Conservation (phyloP, 163 green algal species). For the Volvox carteri region DNA sequence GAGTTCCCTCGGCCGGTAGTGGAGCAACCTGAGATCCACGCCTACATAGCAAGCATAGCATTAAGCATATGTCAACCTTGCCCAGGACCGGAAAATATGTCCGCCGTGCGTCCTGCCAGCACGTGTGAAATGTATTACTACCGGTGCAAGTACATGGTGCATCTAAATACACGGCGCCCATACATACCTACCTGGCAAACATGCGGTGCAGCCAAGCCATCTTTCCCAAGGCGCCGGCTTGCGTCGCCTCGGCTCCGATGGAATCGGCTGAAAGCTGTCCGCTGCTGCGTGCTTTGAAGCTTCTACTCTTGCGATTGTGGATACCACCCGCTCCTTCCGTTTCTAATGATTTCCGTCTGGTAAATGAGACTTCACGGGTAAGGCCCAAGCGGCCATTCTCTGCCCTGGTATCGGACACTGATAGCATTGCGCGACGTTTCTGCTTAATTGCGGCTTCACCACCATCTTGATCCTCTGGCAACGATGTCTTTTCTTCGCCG, state of each 20-base stretch:
- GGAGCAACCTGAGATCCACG: too few relatives aligned
- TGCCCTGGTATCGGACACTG: background rate
- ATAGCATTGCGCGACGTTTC: constrained; percentile 16
- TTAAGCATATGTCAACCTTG: too few relatives aligned
- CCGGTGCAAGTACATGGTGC: too few relatives aligned
- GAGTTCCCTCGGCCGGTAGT: background rate
- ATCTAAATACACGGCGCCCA: too few relatives aligned
- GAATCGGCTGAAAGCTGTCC: background rate
- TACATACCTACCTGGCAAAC: background rate
- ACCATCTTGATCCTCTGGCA: background rate
- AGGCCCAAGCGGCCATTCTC: background rate
- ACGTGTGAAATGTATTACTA: too few relatives aligned
- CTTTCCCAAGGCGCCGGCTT: background rate
- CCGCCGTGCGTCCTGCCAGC: too few relatives aligned
- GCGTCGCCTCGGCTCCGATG: background rate
- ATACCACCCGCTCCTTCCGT: background rate
- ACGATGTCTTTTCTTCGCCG: background rate
- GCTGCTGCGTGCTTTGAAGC: background rate
- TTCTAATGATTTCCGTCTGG: background rate
- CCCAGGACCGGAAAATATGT: too few relatives aligned
- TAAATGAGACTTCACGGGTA: background rate
- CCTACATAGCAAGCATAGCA: too few relatives aligned
- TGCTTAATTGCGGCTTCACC: background rate
- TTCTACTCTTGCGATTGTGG: background rate
- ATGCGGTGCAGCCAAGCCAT: background rate